Conservation (phyloP, 2,329 filamentous ascomycete species). For the Clonostachys sp. region DNA sequence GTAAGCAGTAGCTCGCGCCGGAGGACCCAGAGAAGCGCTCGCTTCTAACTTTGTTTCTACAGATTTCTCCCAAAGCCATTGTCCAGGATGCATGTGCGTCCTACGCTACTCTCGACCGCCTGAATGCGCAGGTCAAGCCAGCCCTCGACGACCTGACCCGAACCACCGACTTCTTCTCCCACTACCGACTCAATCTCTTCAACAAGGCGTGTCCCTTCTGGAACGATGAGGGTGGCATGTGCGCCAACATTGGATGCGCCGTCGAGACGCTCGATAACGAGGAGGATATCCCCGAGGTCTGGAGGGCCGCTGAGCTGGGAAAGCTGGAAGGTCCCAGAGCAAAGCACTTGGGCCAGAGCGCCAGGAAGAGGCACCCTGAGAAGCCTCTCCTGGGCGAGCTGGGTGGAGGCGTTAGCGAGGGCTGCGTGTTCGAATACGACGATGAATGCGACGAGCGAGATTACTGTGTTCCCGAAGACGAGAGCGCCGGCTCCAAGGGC, state of each 20-base stretch:
- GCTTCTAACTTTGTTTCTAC: conserved; percentile 10
- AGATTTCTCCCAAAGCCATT: conserved; percentile 86
- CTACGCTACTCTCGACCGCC: conserved; percentile 79
- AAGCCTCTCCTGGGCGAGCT: conserved; percentile 77
- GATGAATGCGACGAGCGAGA: conserved; percentile 96
- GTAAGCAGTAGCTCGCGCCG: not conserved
- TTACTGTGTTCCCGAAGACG: conserved; percentile 94
- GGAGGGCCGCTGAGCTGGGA: conserved; percentile 86
- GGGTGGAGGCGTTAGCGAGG: conserved; percentile 85
- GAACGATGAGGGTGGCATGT: conserved; percentile 89
- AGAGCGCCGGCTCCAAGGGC: conserved; percentile 78
- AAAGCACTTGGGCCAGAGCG: conserved; percentile 75
- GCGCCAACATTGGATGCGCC: conserved; percentile 93
- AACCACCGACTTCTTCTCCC: conserved; percentile 94
- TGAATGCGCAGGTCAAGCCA: conserved; percentile 75
- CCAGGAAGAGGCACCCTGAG: conserved; percentile 66
- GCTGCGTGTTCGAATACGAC: conserved; percentile 95
- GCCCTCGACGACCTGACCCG: conserved; percentile 75
- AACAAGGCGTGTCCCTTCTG: conserved; percentile 95
- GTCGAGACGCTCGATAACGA: conserved; percentile 95
- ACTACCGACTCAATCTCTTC: conserved; percentile 93
- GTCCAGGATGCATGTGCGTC: conserved; percentile 94
- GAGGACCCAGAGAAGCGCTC: no score
- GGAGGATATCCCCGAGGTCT: conserved; percentile 85
- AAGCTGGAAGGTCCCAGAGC: conserved; percentile 89